Percentiles rank a stretch among this genome's conserved stretches.
These are phyloP conservation scores for Arachis hypogaea DNA, from an alignment of 306 rosid genomes.

Conservation along the genomic window DNA sequence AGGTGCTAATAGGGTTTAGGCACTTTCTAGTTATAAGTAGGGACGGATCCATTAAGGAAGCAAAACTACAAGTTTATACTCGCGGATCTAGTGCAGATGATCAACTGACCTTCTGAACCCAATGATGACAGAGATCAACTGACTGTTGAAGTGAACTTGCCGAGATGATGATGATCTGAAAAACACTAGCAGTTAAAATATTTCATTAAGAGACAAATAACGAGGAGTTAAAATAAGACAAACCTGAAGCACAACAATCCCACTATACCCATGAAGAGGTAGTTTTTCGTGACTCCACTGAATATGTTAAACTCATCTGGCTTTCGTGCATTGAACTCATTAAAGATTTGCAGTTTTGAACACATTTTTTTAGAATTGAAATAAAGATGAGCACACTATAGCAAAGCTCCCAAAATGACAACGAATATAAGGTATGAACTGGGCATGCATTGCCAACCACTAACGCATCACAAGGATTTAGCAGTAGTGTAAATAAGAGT, in stretches of 20 bases:
- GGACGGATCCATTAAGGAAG: neutral
- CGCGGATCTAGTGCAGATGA: neutral
- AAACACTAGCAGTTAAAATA: constrained; percentile 10
- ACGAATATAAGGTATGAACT: constrained; percentile 8
- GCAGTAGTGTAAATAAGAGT: constrained; percentile 3
- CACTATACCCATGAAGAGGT: constrained; percentile 81
- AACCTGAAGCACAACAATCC: constrained; percentile 84
- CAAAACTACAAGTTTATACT: constrained; percentile 5
- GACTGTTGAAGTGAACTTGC: constrained; percentile 79
- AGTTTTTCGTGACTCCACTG: constrained; percentile 70
- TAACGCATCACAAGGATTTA: constrained; percentile 10
- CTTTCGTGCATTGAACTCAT: constrained; percentile 95
- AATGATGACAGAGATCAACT: constrained; percentile 58
- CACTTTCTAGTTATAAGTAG: constrained; percentile 5
- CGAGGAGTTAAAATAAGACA: constrained; percentile 18
- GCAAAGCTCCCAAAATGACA: neutral
- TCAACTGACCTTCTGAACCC: constrained; percentile 68
- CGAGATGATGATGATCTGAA: constrained; percentile 79
- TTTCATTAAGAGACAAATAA: constrained; percentile 21
- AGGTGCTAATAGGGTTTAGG: neutral
- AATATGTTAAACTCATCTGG: constrained; percentile 88
- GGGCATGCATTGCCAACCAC: constrained; percentile 14
- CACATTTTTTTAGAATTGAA: constrained; percentile 28
- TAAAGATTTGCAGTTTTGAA: constrained; percentile 69
- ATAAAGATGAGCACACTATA: neutral